A percentile compares a stretch with the other conserved stretches of the same genome.
Evolutionary conservation across 2,329 filamentous ascomycete genomes (phyloP).

Genomic region (Xylariomycetidae sp.): DNA sequence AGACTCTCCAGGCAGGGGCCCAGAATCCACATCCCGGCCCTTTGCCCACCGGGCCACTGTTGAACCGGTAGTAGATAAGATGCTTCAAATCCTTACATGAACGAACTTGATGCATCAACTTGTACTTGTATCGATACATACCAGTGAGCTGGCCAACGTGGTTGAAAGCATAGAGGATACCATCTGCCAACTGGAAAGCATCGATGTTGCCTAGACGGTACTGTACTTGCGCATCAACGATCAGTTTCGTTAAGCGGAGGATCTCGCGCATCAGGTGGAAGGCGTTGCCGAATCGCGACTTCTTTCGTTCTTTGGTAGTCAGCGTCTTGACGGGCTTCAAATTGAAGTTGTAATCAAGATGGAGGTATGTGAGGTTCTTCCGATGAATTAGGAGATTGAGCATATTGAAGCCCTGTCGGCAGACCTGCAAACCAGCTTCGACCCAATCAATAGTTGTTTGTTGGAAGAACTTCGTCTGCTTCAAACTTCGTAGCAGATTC

Average conservation of each 20-base stretch:
- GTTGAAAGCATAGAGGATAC: conserved; percentile 99
- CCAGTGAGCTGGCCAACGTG: conserved; percentile 96
- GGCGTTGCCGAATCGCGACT: conserved; percentile 97
- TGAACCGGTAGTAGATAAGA: conserved; percentile 98
- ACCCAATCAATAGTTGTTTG: conserved; percentile 99
- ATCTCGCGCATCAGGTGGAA: conserved; percentile 99
- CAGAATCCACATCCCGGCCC: conserved; percentile 98
- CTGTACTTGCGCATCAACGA: conserved; percentile 97
- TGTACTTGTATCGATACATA: conserved; percentile 99
- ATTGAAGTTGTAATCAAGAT: conserved; percentile 99
- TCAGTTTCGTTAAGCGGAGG: conserved; percentile 87
- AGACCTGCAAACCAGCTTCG: conserved; percentile 95
- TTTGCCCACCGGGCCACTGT: conserved; percentile 92
- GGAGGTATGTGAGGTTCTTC: conserved; percentile 96
- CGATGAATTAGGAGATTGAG: conserved; percentile 94
- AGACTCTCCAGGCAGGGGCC: conserved; percentile 97
- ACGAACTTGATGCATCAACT: conserved; percentile 98
- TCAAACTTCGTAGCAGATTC: conserved; percentile 80
- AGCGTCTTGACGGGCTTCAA: conserved; percentile 97
- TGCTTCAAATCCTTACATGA: conserved; percentile 99
- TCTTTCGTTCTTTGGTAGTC: conserved; percentile 98
- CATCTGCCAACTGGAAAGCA: conserved; percentile 95
- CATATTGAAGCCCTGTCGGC: conserved; percentile 98
- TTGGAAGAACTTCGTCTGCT: conserved; percentile 98
- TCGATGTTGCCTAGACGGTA: conserved; percentile 97